Evolutionary conservation across 2,329 filamentous ascomycete species (phyloP).

Genomic region (Aureobasidium pullulans): DNA sequence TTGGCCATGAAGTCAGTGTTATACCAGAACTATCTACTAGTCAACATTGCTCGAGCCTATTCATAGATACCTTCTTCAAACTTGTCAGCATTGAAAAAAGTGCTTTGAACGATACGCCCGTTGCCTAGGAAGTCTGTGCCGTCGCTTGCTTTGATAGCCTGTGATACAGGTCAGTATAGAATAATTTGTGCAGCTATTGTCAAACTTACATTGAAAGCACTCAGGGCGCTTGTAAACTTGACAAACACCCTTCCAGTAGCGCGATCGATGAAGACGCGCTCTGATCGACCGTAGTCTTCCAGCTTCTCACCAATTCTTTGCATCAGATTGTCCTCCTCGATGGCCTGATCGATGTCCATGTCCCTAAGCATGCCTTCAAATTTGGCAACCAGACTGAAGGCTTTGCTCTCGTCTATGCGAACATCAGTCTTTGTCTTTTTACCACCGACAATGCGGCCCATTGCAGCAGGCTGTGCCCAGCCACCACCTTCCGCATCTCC

Average conservation of each 20-base stretch:
- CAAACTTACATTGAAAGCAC: conserved; percentile 67
- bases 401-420: conserved; percentile 26
- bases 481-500: conserved; percentile 73
- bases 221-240: conserved; percentile 80
- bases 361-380: conserved; percentile 79
- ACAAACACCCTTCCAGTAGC: conserved; percentile 66
- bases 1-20: too few relatives aligned
- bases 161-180: conserved; percentile 13
- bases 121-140: conserved; percentile 86
- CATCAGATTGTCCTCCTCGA: conserved; percentile 61
- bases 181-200: too few relatives aligned
- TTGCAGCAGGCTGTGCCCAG: conserved; percentile 59
- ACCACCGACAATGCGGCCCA: conserved; percentile 75
- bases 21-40: too few relatives aligned
- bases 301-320: conserved; percentile 97
- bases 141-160: conserved; percentile 86
- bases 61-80: conserved; percentile 64
- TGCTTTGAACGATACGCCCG: conserved; percentile 57
- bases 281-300: conserved; percentile 48
- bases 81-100: conserved; percentile 72
- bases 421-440: conserved; percentile 44
- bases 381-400: conserved; percentile 65
- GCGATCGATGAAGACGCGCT: conserved; percentile 48
- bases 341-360: conserved; percentile 72
- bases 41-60: conserved; percentile 4